Percentiles rank a stretch among this genome's conserved stretches.
phyloP scores from a whole-genome alignment of 495 filamentous ascomycete genomes.

The Lophiotrema nucula region DNA sequence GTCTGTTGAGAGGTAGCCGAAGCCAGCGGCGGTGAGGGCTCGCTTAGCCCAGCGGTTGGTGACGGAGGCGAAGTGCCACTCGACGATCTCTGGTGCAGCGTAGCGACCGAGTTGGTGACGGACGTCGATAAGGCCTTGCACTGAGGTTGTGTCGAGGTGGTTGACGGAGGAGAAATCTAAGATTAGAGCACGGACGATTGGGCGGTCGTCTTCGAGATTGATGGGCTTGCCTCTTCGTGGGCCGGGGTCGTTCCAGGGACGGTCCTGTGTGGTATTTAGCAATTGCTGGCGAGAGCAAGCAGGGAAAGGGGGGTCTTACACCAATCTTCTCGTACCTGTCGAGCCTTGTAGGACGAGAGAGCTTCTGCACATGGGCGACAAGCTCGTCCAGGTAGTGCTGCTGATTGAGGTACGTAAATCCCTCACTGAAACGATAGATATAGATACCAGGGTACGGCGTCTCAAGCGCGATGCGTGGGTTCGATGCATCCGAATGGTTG shows the following conservation, averaged over 20 bases:
- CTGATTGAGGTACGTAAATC: conserved; percentile 94
- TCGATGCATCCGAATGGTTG: conserved; percentile 83
- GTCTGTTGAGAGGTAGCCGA: conserved; percentile 72
- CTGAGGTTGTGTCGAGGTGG: conserved; percentile 90
- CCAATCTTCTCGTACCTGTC: conserved; percentile 61
- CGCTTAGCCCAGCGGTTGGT: conserved; percentile 97
- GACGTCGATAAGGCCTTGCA: conserved; percentile 93
- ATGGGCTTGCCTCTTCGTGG: conserved; percentile 57
- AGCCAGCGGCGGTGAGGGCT: conserved; percentile 85
- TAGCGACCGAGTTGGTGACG: conserved; percentile 95
- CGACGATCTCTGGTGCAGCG: conserved; percentile 74
- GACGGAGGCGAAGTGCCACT: conserved; percentile 95
- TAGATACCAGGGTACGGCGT: conserved; percentile 90
- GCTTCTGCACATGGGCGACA: conserved; percentile 64
- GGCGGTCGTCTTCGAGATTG: conserved; percentile 52
- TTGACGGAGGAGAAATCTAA: conserved; percentile 95
- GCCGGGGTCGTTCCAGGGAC: conserved; percentile 95
- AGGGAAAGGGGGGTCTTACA: conserved; percentile 37
- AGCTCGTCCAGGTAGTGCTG: conserved; percentile 85
- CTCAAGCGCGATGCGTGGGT: conserved; percentile 74
- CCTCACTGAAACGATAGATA: conserved; percentile 95
- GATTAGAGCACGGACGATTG: conserved; percentile 85
- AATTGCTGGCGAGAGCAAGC: background rate
- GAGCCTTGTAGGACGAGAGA: conserved; percentile 73
- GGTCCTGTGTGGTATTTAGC: conserved; percentile 52